A percentile compares a stretch with the other conserved stretches of the same genome.
Conservation (phyloP, 768 basidiomycete species). For the Holtermanniella nyarrowii region DNA sequence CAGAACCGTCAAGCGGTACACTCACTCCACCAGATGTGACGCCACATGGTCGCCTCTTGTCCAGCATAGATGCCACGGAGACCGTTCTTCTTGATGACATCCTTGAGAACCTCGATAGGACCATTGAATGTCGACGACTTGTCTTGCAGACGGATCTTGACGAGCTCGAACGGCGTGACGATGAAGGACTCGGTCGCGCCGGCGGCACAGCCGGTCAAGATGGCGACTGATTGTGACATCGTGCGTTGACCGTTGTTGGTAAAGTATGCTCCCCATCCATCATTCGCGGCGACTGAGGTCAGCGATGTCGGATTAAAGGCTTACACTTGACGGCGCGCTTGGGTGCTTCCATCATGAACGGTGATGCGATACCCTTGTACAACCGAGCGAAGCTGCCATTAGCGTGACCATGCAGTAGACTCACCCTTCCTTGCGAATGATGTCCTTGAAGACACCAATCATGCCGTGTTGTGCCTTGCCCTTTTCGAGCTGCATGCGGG, state of each 20-base stretch:
- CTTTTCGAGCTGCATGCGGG: conserved; percentile 92
- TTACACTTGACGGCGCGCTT: conserved; percentile 85
- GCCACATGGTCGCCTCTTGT: conserved; percentile 27
- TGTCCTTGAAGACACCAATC: conserved; percentile 68
- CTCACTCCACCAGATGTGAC: conserved; percentile 67
- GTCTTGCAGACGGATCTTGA: conserved; percentile 69
- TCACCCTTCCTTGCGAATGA: conserved; percentile 85
- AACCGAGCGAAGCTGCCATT: conserved; percentile 44
- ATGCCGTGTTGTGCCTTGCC: conserved; percentile 67
- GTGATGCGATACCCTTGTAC: conserved; percentile 94
- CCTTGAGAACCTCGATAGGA: conserved; percentile 79
- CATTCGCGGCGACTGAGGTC: conserved; percentile 56
- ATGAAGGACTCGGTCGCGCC: conserved; percentile 88
- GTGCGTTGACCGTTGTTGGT: conserved; percentile 54
- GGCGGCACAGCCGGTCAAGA: conserved; percentile 82
- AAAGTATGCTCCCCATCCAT: conserved; percentile 72
- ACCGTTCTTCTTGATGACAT: conserved; percentile 67
- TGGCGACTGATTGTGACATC: conserved; percentile 81
- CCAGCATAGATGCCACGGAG: conserved; percentile 31
- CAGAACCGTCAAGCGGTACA: conserved; percentile 1
- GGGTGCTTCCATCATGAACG: conserved; percentile 87
- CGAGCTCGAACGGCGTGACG: conserved; percentile 80
- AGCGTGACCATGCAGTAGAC: conserved; percentile 28
- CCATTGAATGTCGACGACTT: conserved; percentile 82
- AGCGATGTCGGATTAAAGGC: conserved; percentile 2